These are phyloP conservation scores for Leishmania braziliensis DNA, from an alignment of 208 protist genomes.

Conservation along the genomic window DNA sequence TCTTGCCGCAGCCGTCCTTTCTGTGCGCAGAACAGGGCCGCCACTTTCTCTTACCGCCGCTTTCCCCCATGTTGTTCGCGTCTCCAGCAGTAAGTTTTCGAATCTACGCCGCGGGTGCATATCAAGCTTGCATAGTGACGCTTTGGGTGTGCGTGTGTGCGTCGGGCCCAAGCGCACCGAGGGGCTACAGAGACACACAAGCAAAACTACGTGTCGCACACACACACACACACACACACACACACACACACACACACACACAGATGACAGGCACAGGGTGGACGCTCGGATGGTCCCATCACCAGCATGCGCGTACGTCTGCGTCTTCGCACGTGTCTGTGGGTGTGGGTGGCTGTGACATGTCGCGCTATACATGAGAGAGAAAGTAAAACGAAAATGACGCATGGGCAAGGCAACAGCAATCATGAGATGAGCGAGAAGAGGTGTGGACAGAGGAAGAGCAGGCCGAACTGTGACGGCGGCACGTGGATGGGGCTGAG, in stretches of 20 bases:
- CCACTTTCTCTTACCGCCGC: background rate
- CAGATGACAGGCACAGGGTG: background rate
- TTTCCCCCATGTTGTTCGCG: background rate
- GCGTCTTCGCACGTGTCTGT: background rate
- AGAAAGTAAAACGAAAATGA: background rate
- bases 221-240: background rate
- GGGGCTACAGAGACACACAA: background rate
- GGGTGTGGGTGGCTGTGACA: background rate
- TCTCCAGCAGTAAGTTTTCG: background rate
- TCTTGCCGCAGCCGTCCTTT: background rate
- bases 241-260: background rate
- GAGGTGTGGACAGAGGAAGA: background rate
- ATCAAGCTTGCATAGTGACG: too few species aligned
- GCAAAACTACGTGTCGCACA: background rate
- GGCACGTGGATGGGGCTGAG: background rate
- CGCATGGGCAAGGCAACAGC: background rate
- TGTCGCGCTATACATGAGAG: background rate
- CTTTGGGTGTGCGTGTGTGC: background rate
- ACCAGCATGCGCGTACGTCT: background rate
- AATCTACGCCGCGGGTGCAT: background rate
- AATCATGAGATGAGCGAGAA: background rate
- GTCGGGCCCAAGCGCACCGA: background rate
- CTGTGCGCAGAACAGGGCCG: background rate
- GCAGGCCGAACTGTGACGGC: background rate
- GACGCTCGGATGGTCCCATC: background rate